Conservation (phyloP, 169 alveolate genomes). For the Perkinsus olseni region DNA sequence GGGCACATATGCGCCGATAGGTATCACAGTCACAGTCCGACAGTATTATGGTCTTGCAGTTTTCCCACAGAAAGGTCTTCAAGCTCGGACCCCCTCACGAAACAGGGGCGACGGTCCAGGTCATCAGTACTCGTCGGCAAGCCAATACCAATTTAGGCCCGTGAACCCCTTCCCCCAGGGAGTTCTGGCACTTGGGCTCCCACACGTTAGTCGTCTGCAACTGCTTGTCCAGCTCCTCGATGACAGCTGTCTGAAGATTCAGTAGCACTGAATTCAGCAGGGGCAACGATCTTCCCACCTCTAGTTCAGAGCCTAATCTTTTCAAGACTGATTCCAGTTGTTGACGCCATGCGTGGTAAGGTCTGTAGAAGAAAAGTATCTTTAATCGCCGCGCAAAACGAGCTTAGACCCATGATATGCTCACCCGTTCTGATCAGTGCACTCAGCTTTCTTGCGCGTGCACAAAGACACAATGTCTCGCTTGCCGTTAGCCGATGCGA, state of each 20-base stretch:
- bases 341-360: not conserved
- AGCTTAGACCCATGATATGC: not conserved
- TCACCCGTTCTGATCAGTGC: not conserved
- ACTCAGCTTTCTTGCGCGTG: not conserved
- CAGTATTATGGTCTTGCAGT: too few relatives aligned
- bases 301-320: not conserved
- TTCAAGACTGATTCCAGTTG: not conserved
- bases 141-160: constrained; percentile 1
- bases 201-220: not conserved
- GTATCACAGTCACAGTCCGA: too few relatives aligned
- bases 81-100: too few relatives aligned
- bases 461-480: not conserved
- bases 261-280: not conserved
- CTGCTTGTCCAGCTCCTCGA: not conserved
- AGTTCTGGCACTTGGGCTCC: not conserved
- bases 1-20: too few relatives aligned
- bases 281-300: not conserved
- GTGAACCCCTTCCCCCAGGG: not conserved
- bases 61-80: too few relatives aligned
- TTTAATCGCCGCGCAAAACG: not conserved
- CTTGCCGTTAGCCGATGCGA: not conserved
- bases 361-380: not conserved
- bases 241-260: not conserved
- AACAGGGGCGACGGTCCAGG: too few relatives aligned
- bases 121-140: too few relatives aligned